A percentile compares a stretch with the other conserved stretches of the same genome.
phyloP scores from a whole-genome alignment of 805 yeast genomes.

The Kluyveromyces dobzhanskii region DNA sequence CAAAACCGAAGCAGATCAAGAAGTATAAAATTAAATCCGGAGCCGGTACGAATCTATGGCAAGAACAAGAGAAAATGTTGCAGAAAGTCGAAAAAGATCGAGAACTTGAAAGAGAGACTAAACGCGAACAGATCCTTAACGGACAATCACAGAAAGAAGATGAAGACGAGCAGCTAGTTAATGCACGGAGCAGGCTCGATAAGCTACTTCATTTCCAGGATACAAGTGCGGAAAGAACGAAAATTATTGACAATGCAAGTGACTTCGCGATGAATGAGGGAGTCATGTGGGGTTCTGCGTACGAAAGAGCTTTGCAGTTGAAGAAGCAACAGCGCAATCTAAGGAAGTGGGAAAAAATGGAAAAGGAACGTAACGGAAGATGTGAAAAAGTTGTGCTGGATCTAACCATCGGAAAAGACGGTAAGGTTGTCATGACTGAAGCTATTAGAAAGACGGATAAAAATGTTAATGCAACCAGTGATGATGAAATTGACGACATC shows the following conservation, averaged over 20 bases:
- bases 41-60: conserved; percentile 57
- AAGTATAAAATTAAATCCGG: conserved; percentile 48
- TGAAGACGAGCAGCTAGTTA: conserved; percentile 43
- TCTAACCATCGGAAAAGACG: conserved; percentile 65
- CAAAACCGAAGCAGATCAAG: conserved; percentile 23
- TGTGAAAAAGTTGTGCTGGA: conserved; percentile 63
- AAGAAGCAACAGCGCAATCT: conserved; percentile 76
- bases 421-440: conserved; percentile 64
- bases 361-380: conserved; percentile 56
- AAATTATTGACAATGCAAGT: conserved; percentile 85
- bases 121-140: conserved; percentile 26
- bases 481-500: conserved; percentile 27
- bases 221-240: conserved; percentile 82
- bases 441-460: conserved; percentile 18
- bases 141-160: conserved; percentile 28
- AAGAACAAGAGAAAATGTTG: conserved; percentile 58
- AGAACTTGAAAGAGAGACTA: conserved; percentile 27
- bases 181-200: conserved; percentile 69
- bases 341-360: conserved; percentile 52
- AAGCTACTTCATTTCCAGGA: conserved; percentile 73
- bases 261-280: conserved; percentile 50
- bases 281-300: conserved; percentile 73
- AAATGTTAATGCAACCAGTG: conserved; percentile 20
- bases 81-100: conserved; percentile 47
- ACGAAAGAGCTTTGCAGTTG: conserved; percentile 79